Evolutionary conservation across 2,329 filamentous ascomycete species (phyloP).

Genomic region (Tolypocladium guangdongense): DNA sequence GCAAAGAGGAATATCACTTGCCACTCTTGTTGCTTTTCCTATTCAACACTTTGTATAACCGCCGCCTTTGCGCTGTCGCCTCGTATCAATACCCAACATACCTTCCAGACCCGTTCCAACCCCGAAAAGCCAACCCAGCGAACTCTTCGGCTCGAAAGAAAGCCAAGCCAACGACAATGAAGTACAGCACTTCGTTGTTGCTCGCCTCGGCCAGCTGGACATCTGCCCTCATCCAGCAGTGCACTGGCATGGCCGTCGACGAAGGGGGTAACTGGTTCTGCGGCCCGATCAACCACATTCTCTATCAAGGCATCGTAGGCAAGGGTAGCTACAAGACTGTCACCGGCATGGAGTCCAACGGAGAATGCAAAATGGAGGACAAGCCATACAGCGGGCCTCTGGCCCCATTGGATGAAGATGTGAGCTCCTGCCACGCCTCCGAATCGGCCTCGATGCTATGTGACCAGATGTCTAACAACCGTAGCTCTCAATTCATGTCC

Average conservation of each 20-base stretch:
- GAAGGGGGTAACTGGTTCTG: constrained; percentile 56
- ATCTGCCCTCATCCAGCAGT: constrained; percentile 22
- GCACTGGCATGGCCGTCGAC: constrained; percentile 20
- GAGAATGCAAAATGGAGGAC: constrained; percentile 41
- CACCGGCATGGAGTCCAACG: constrained; percentile 43
- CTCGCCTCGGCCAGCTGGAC: constrained; percentile 18
- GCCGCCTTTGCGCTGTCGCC: not conserved
- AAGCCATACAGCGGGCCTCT: constrained; percentile 48
- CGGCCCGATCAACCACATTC: constrained; percentile 51
- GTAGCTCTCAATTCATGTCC: constrained; percentile 61
- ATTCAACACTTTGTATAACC: no score
- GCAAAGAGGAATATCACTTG: not conserved
- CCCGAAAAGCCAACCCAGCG: not conserved
- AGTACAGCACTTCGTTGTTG: constrained; percentile 13
- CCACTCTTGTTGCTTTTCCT: not conserved
- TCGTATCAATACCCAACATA: not conserved
- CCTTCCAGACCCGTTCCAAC: not conserved
- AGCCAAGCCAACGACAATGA: constrained; percentile 14
- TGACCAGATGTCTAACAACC: not conserved
- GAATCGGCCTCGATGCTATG: not conserved
- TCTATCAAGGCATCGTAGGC: constrained; percentile 52
- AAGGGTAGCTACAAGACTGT: constrained; percentile 55
- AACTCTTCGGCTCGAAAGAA: not conserved
- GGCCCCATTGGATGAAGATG: constrained; percentile 60
- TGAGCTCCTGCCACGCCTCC: constrained; percentile 17